Conservation (phyloP, 2,329 filamentous ascomycete species). For the Beauveria asiatica region DNA sequence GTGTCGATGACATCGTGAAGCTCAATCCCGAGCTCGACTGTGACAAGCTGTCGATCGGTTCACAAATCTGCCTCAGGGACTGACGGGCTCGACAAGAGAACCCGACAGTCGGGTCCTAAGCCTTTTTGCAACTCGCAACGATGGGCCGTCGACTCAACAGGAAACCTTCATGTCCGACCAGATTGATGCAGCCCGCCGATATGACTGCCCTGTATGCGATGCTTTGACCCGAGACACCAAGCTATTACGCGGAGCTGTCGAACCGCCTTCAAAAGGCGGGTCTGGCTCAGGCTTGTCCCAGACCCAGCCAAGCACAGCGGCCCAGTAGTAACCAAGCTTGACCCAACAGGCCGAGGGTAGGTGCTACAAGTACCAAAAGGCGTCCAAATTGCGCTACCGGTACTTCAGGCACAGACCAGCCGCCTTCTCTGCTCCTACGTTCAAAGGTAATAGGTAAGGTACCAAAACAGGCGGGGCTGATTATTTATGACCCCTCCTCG, state of each 20-base stretch:
- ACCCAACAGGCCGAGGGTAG: no score
- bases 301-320: no score
- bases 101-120: background rate
- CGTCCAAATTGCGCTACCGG: background rate
- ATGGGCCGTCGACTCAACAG: no score
- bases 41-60: constrained; percentile 33
- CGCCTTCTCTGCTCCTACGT: background rate
- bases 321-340: no score
- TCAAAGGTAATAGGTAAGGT: background rate
- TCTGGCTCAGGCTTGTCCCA: no score
- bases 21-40: constrained; percentile 41
- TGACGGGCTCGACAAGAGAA: background rate
- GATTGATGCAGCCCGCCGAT: no score
- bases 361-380: background rate
- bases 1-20: constrained; percentile 36
- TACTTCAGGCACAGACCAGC: constrained; percentile 2
- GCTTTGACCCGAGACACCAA: no score
- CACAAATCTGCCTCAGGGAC: constrained; percentile 36
- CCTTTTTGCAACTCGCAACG: background rate
- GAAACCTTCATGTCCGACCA: no score
- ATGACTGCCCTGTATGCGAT: no score
- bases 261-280: no score
- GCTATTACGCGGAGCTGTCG: no score
- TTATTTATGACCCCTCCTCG: constrained; percentile 7
- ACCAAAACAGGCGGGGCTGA: constrained; percentile 11